These are phyloP conservation scores for Plasmodium gonderi DNA, from an alignment of 169 alveolate genomes.

Conservation along the genomic window DNA sequence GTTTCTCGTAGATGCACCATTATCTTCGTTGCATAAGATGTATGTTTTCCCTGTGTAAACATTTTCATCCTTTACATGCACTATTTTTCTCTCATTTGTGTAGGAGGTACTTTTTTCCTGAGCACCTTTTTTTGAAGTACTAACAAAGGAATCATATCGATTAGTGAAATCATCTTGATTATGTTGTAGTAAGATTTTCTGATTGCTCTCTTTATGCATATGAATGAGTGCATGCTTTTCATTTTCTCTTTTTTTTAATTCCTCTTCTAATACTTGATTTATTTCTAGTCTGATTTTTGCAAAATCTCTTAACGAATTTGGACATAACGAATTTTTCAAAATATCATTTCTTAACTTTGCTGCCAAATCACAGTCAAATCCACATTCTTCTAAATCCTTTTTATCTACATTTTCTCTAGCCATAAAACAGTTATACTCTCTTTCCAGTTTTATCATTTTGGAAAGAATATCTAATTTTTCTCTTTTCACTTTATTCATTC, in stretches of 20 bases:
- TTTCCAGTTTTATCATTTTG: slow-evolving; percentile 63
- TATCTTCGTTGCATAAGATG: neutral
- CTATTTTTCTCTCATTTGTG: neutral
- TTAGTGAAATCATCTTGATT: neutral
- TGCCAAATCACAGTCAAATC: slow-evolving; percentile 68
- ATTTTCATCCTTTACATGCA: neutral
- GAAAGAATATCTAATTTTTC: slow-evolving; percentile 56
- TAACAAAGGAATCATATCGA: neutral
- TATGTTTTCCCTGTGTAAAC: neutral
- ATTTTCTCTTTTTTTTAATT: slow-evolving; percentile 33
- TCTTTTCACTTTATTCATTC: slow-evolving; percentile 63
- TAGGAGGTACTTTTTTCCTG: neutral
- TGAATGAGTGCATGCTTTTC: neutral
- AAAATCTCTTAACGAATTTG: slow-evolving; percentile 55
- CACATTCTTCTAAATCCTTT: slow-evolving; percentile 62
- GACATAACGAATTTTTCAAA: slow-evolving; percentile 40
- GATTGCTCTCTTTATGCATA: neutral
- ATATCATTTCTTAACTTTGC: slow-evolving; percentile 66
- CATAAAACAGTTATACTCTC: slow-evolving; percentile 64
- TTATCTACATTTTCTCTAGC: slow-evolving; percentile 71
- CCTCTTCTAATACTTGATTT: slow-evolving; percentile 61
- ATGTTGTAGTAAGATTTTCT: neutral
- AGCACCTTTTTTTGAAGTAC: neutral
- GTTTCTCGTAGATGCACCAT: neutral
- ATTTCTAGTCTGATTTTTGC: slow-evolving; percentile 59